Base-by-base conservation (phyloP, 1,284 basidiomycete species). In the Albatrellus sp. region DNA sequence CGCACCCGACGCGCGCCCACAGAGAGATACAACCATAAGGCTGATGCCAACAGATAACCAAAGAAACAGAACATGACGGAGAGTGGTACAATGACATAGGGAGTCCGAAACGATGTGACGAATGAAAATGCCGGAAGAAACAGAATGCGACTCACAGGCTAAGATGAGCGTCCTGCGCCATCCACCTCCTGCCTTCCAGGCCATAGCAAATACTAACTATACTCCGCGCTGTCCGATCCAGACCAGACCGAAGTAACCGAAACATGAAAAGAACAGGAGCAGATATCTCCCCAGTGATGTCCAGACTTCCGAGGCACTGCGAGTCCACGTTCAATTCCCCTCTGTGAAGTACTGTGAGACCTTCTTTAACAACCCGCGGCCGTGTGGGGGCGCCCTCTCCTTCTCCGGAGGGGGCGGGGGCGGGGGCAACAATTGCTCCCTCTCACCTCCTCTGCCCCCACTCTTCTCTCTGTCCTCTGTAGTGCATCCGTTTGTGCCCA, bases 271-370 rank as follows among this genome's bases (percentile, higher is more conserved):
- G n/a, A n/a, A n/a, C n/a, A n/a, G n/a, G n/a, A 6, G 10, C 34
- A 17, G n/a, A n/a, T 17, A 14, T 14, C n/a, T n/a, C 17, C 12
- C 11, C 34, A 7, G 17, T 7, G 34, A 36, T 36, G 34, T 12
- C 11, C n/a, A 36, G 7, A 24, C 24, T 24, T 24, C 24, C 24
- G 24, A 24, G 7, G 24, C 24, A 24, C 24, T 24, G 24, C 34
- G 34, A 11, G 7, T 7, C 3, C 34, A 6, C n/a, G 7, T n/a
- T 14, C 14, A 24, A 42, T 42, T 0, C 34, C 47, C 47, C 20
- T 51, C 50, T n/a, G 30, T 44, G 42, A 51, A 51, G 20, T 49
- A 48, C 34, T 50, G 50, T n/a, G 50, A 51, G 11, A 51, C 50
- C 33, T 51, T 51, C 44, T 42, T 51, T 24, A 51, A 19, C 19